Conservation (phyloP, 2,329 filamentous ascomycete genomes). For the Fragosphaeria purpurea region DNA sequence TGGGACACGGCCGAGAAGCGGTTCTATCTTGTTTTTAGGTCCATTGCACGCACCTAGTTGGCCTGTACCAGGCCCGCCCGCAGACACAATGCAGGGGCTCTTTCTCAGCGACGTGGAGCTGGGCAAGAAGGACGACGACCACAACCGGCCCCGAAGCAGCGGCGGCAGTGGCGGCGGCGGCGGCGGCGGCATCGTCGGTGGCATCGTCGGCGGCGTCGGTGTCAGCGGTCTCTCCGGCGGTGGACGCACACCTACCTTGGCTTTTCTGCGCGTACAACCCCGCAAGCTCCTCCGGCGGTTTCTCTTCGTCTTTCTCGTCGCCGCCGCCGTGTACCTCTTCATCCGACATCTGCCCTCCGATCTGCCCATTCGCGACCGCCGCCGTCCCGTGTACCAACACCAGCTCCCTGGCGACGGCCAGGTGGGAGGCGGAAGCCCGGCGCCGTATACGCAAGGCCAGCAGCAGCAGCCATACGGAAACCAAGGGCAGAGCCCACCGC, state of each 20-base stretch:
- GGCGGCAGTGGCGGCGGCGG: conserved; percentile 28
- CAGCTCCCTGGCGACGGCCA: conserved; percentile 6
- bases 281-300: conserved; percentile 47
- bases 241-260: conserved; percentile 25
- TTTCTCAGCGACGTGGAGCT: conserved; percentile 45
- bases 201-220: conserved; percentile 1
- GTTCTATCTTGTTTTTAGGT: too few relatives aligned
- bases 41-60: too few relatives aligned
- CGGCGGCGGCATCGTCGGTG: conserved; percentile 31
- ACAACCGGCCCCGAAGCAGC: conserved; percentile 21
- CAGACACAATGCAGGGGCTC: conserved; percentile 31
- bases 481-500: not conserved
- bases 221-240: not conserved
- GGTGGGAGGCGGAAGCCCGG: not conserved
- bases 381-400: conserved; percentile 26
- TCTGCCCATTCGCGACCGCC: conserved; percentile 28
- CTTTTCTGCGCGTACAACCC: conserved; percentile 31
- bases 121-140: conserved; percentile 52
- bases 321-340: conserved; percentile 51
- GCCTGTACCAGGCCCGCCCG: too few relatives aligned
- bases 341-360: conserved; percentile 50
- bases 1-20: too few relatives aligned
- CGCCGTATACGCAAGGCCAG: not conserved
- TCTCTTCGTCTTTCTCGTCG: conserved; percentile 33
- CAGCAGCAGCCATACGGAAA: not conserved